Base-by-base conservation (phyloP, 495 filamentous ascomycete species). In the Evernia prunastri region DNA sequence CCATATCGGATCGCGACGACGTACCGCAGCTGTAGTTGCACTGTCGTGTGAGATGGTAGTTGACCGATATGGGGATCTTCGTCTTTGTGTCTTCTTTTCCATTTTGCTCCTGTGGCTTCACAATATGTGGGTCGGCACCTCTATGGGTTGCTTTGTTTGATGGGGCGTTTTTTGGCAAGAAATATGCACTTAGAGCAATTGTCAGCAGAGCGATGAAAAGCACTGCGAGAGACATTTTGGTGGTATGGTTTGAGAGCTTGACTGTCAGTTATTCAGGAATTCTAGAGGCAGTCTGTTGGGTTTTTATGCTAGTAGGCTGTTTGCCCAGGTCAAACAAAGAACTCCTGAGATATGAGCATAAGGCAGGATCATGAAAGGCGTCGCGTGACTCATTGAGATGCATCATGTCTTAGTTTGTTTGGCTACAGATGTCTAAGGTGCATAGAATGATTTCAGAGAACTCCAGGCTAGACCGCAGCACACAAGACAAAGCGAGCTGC, bases 1-100 rank as follows among this genome's bases (percentile, higher is more conserved):
- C 10, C 10, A 23, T 18, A 13, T 23, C 2, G 3, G 18, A 17
- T 3, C 20, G 18, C 23, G 15, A 29, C 18, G 51, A 54, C 51
- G 27, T 10, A 54, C 60, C 56, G 63, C 82, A 84, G 15, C 59
- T 63, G 13, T 81, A 74, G 68, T 85, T 85, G 70, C 81, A 83
- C 68, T 75, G 72, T 15, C 80, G 75, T 0, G 79, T 75, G 71
- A 81, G 81, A 67, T 74, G 71, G 63, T 78, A 82, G 63, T 80
- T 81, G 56, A 84, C 76, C 0, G 80, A 81, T 56, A 82, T 54
- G 6, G 71, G 74, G 17, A 63, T 65, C 54, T 64, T 61, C 40
- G 37, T 56, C 27, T 43, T 37, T 58, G 49, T 27, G 3, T 56
- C 18, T n/a, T 29, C 51, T n/a, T 9, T 18, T 31, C 8, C 17